Base-by-base conservation (phyloP, 345 rosid species). In the Euphorbia tirucalli region DNA sequence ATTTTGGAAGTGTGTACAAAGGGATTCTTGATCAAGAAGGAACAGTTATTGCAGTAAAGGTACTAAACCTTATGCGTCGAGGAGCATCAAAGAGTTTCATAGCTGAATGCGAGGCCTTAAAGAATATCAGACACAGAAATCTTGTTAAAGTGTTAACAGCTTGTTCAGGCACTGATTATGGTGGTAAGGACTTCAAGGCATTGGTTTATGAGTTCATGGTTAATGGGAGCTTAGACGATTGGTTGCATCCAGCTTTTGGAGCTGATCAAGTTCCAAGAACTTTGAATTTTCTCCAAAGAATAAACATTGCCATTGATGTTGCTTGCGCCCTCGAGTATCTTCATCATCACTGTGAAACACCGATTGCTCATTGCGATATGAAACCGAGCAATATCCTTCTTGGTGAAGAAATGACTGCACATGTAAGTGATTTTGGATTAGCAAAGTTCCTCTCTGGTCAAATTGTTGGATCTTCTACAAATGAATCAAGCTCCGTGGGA, bases 361-460 rank as follows among this genome's bases (percentile, higher is more conserved):
- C 44, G 18, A 18, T 32, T 1, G 65, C 5, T 32, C 65, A 61
- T 18, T 32, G 44, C 32, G 65, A 61, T 37, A 9, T 32, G 19
- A 61, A 61, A n/a, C 65, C 65, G 18, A 8, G 65, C 21, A 32
- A 61, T 61, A 14, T 32, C 21, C 65, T 61, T 61, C 65, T 18
- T 5, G 14, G 32, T 3, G 41, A 31, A 61, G 24, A 61, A 61
- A 61, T 61, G 44, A n/a, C 41, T 28, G 65, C n/a, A 9, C 66
- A 61, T 10, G 46, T 11, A n/a, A 22, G 30, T 35, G 66, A 62
- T 24, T 37, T 62, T 11, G 49, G 66, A 13, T 43, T 62, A n/a
- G 28, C 32, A 1, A 62, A 43, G 44, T 21, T n/a, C 24, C 28
- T 61, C n/a, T 21, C 15, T 37, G n/a, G n/a, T n/a, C n/a, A n/a